Evolutionary conservation across 441 rosid genomes (phyloP), one percentile per base, ranked within the genome.

Genomic region (Mallotus japonicus): DNA sequence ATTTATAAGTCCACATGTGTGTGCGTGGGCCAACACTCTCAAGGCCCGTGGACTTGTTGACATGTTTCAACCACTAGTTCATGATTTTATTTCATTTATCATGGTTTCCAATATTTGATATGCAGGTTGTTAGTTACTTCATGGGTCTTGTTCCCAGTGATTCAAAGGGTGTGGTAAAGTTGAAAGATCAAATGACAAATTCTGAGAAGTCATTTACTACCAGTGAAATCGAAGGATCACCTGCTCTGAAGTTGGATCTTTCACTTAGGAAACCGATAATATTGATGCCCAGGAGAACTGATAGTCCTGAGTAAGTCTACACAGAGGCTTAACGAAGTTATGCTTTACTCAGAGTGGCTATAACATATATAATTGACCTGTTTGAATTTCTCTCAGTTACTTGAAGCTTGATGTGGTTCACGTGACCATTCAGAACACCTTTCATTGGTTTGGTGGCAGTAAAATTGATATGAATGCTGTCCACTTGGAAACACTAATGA

Each of bases 331-430:
- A 34, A 37, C 75, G 47, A 59, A 14, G 40, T 51, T n/a, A 34
- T 40, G 37, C 24, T 72, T 71, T 62, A 15, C 22, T 19, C 19
- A 19, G 1, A 62, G 19, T 10, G 6, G 6, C 40, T 37, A 37
- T 51, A 15, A 20, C 53, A 14, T 53, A 9, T 51, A 1, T 60
- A 32, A 65, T 34, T 46, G 8, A 68, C 24, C 66, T 49, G 5
- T 64, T 55, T 74, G 32, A 17, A 46, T 46, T 51, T 72, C 37
- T 62, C 2, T 34, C 92, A 96, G 99, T 85, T 96, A 87, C 82
- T 77, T 96, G 92, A 92, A 93, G 87, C 97, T 96, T 68, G 99
- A 96, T 85, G 91, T 96, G 55, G 97, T 96, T 72, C 97, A 92
- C 81, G 92, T 96, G 76, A 92, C 99, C 20, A 88, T 96, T 65